phyloP scores from a whole-genome alignment of 495 filamentous ascomycete species.

The Tuber indicum region DNA sequence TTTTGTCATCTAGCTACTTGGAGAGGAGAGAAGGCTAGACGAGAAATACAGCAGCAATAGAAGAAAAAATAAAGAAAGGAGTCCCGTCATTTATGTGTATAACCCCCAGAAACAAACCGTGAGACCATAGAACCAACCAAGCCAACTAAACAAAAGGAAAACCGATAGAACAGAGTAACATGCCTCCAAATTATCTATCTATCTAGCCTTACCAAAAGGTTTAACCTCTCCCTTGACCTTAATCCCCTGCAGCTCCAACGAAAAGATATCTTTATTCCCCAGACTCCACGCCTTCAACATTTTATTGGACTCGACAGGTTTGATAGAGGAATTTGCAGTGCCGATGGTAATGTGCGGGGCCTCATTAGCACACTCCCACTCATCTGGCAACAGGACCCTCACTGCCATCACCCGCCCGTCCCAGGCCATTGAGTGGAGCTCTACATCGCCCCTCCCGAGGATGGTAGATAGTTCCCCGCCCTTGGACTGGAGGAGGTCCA shows the following conservation, averaged over 20 bases:
- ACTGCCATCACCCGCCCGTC: conserved; percentile 81
- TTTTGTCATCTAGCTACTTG: not conserved
- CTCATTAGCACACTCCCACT: conserved; percentile 65
- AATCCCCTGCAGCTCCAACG: not conserved
- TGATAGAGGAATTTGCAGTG: conserved; percentile 62
- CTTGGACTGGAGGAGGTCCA: conserved; percentile 46
- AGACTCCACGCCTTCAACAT: conserved; percentile 48
- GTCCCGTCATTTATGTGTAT: not conserved
- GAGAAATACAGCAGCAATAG: not conserved
- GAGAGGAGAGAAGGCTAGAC: not conserved
- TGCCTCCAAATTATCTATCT: not conserved
- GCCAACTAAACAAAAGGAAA: not conserved
- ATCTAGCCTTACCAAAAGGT: not conserved
- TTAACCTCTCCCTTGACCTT: not conserved
- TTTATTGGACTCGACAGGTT: conserved; percentile 90
- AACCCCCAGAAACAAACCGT: not conserved
- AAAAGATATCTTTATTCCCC: not conserved
- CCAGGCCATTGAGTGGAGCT: conserved; percentile 59
- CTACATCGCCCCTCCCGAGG: conserved; percentile 49
- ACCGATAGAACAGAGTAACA: not conserved
- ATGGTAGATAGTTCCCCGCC: conserved; percentile 43
- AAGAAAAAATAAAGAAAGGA: not conserved
- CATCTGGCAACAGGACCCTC: conserved; percentile 60
- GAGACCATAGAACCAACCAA: not conserved
- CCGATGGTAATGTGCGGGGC: conserved; percentile 88